Evolutionary conservation across 768 basidiomycete genomes (phyloP), one percentile per base, ranked within the genome.

Genomic region (Neoboletus brunneissimus): DNA sequence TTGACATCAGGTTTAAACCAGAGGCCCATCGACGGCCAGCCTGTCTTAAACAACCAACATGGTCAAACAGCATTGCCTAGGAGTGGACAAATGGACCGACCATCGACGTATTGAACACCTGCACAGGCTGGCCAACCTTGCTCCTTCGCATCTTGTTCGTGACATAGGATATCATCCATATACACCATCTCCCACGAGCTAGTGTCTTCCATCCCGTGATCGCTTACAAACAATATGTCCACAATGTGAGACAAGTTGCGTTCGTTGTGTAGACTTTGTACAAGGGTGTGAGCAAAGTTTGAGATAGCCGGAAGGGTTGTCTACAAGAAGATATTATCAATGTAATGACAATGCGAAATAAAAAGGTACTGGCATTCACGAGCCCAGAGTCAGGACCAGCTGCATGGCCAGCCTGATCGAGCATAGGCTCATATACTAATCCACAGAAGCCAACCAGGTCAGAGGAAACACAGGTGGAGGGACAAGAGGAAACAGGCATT

Each of bases 161-260:
- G 48, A n/a, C 65, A 64, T 16, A 66, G 46, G 42, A 64, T 54
- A 40, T 67, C 89, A 66, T 94, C 91, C 61, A 95, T 79, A 68
- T 86, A 91, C 22, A 95, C 75, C 41, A 81, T 77, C 49, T 87
- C 82, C 3, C 86, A 86, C 59, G 89, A 80, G 62, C 83, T 84
- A 7, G 91, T 94, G 63, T 90, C 89, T 11, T 87, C 86, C 89
- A 92, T 94, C 11, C 90, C 90, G 61, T 91, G 88, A 67, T 91
- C 89, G 63, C 86, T 88, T 57, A 95, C 91, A 60, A 94, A 91
- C 22, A 95, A 77, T 49, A 95, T 76, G 69, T 95, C 89, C 13
- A 94, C 86, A 9, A 94, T 87, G 48, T 87, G 81, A 0, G 82
- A 84, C 35, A 95, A 77, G 64, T 94, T 91, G 8, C 92, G 83